Base-by-base conservation (phyloP, 768 basidiomycete genomes). In the Epithele typhae region DNA sequence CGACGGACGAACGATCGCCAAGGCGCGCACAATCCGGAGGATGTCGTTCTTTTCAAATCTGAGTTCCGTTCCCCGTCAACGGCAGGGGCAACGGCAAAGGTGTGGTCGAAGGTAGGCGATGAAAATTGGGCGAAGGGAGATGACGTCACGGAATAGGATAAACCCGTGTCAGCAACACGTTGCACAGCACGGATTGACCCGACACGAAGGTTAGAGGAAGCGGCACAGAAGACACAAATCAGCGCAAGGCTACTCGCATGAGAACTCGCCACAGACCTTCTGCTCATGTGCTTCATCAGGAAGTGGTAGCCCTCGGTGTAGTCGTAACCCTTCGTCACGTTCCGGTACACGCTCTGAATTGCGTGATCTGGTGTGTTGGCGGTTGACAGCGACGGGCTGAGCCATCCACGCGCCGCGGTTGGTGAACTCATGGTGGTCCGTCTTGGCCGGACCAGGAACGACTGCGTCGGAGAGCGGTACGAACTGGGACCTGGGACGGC, bases 11-110 rank as follows among this genome's bases (percentile, higher is more conserved):
- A 92, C 94, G 30, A 95, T 90, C 17, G 95, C 94, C 45, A 98
- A 74, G 23, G 94, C 91, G 43, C 93, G 85, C 36, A 97, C 93
- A 56, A 98, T 85, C 47, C 92, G 90, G 35, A 98, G 68, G 51
- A 94, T 92, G 60, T 96, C 93, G 65, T 89, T 90, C 72, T 95
- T 97, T 66, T 95, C 92, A 68, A 97, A 97, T 52, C 90, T 93
- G 49, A 21, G 4, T 25, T 35, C n/a, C 43, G n/a, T n/a, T n/a
- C n/a, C n/a, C n/a, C n/a, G n/a, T n/a, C n/a, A n/a, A n/a, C n/a
- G n/a, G n/a, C n/a, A n/a, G n/a, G n/a, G n/a, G n/a, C n/a, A n/a
- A n/a, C n/a, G n/a, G n/a, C n/a, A n/a, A n/a, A n/a, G n/a, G n/a
- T n/a, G n/a, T n/a, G n/a, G n/a, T n/a, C n/a, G n/a, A n/a, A n/a